Evolutionary conservation across 257 asterid genomes (phyloP).

Genomic region (Solanum clarkiae): DNA sequence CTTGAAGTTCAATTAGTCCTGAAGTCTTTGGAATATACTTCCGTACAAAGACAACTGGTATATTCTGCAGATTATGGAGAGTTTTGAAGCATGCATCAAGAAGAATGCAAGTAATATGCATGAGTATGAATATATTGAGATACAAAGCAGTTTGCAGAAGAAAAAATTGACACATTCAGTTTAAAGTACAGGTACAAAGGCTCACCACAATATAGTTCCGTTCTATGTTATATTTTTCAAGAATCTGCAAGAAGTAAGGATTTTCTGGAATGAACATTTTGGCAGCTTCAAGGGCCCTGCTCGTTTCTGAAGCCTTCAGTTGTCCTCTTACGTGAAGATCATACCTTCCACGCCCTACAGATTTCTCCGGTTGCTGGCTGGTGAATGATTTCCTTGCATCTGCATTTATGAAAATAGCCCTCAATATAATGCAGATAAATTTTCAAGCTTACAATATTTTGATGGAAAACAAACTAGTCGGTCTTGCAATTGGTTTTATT

Average conservation of each 20-base stretch:
- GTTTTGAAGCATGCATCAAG: background rate
- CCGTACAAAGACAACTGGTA: background rate
- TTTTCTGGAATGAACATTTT: background rate
- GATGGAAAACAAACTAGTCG: background rate
- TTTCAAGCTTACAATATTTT: background rate
- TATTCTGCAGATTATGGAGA: background rate
- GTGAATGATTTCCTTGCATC: background rate
- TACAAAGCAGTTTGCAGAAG: background rate
- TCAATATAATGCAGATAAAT: background rate
- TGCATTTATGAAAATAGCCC: background rate
- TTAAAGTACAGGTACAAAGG: background rate
- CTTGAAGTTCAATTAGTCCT: background rate
- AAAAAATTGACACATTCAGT: background rate
- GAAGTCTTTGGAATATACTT: background rate
- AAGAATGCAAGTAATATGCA: background rate
- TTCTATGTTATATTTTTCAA: background rate
- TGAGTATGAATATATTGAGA: background rate
- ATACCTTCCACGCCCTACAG: background rate
- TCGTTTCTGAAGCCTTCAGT: background rate
- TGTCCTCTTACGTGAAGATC: background rate
- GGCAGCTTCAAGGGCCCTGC: background rate
- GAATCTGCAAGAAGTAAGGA: background rate
- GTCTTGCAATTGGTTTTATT: background rate
- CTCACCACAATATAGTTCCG: constrained; percentile 1
- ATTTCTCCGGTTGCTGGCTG: background rate